Percentiles rank a stretch among this genome's conserved stretches.
These are phyloP conservation scores for Monilinia aucupariae DNA, from an alignment of 2,329 filamentous ascomycete genomes.

Conservation along the genomic window DNA sequence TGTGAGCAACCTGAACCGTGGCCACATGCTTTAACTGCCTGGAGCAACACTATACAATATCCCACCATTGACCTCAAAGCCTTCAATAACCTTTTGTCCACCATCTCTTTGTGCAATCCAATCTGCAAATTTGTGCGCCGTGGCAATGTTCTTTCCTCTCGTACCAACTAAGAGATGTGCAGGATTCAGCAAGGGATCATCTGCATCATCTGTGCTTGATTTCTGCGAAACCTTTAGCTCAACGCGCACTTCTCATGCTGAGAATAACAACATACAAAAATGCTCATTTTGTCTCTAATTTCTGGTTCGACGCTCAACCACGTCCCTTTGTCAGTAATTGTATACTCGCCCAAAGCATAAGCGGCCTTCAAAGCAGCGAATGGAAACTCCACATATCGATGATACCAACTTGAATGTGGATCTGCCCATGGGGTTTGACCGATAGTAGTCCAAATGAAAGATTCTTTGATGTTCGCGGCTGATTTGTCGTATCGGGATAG, in stretches of 20 bases:
- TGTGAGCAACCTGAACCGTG: neutral
- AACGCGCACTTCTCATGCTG: neutral
- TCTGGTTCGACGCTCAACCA: slow-evolving; percentile 38
- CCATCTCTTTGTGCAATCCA: slow-evolving; percentile 38
- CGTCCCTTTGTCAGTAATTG: slow-evolving; percentile 44
- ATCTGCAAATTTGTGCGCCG: slow-evolving; percentile 38
- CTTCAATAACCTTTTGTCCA: slow-evolving; percentile 37
- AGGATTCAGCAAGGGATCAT: slow-evolving; percentile 41
- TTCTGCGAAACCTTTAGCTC: slow-evolving; percentile 28
- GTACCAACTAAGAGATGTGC: slow-evolving; percentile 40
- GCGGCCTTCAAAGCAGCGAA: slow-evolving; percentile 42
- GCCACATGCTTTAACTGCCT: neutral
- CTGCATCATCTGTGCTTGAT: slow-evolving; percentile 35
- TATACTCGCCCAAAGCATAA: slow-evolving; percentile 42
- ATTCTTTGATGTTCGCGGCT: slow-evolving; percentile 46
- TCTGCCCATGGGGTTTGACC: slow-evolving; percentile 45
- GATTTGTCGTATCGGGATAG: slow-evolving; percentile 45
- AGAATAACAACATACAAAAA: slow-evolving; percentile 33
- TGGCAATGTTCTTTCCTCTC: slow-evolving; percentile 35
- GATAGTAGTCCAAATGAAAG: slow-evolving; percentile 41
- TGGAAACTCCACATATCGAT: slow-evolving; percentile 43
- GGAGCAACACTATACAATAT: slow-evolving; percentile 39
- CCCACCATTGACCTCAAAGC: slow-evolving; percentile 37
- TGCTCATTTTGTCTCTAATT: slow-evolving; percentile 35
- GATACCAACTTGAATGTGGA: slow-evolving; percentile 43